These are phyloP conservation scores for Pythium guiyangense DNA, from an alignment of 352 stramenopile species.

Conservation along the genomic window DNA sequence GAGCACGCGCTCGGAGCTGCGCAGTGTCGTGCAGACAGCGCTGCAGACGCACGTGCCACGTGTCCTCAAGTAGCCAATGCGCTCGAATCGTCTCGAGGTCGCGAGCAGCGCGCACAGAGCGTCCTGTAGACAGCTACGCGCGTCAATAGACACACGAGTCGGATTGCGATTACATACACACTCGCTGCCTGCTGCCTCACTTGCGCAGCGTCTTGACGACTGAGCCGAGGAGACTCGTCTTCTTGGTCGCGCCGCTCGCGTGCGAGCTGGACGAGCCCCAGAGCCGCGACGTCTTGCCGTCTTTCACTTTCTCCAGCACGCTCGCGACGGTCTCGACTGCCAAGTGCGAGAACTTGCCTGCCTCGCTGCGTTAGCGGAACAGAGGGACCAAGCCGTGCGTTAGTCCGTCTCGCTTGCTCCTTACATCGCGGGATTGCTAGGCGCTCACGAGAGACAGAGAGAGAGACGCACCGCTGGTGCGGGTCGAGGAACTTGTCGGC, in stretches of 20 bases:
- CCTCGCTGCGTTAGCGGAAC: constrained; percentile 22
- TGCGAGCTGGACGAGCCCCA: constrained; percentile 35
- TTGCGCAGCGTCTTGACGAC: constrained; percentile 51
- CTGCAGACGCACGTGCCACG: too few relatives aligned
- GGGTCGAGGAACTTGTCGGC: constrained; percentile 59
- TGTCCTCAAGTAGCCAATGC: too few relatives aligned
- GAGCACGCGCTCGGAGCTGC: too few relatives aligned
- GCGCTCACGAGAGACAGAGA: too few relatives aligned
- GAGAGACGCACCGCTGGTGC: constrained; percentile 34
- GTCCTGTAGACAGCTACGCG: too few relatives aligned
- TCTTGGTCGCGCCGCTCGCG: constrained; percentile 25
- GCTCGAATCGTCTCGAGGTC: too few relatives aligned
- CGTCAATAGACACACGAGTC: too few relatives aligned
- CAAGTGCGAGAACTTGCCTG: constrained; percentile 62
- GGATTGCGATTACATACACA: too few relatives aligned
- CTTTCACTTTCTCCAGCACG: constrained; percentile 73
- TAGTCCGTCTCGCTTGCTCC: background rate
- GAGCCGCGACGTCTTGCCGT: constrained; percentile 46
- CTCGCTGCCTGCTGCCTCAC: constrained; percentile 18
- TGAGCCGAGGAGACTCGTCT: constrained; percentile 43
- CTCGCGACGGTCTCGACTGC: constrained; percentile 58
- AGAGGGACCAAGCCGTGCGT: constrained; percentile 1
- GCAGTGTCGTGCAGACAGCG: too few relatives aligned
- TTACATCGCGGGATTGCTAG: too few relatives aligned
- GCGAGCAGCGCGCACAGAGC: too few relatives aligned